A percentile compares a stretch with the other conserved stretches of the same genome.
These are phyloP conservation scores for Cucurbita pepo DNA, from an alignment of 306 rosid species.

Conservation along the genomic window DNA sequence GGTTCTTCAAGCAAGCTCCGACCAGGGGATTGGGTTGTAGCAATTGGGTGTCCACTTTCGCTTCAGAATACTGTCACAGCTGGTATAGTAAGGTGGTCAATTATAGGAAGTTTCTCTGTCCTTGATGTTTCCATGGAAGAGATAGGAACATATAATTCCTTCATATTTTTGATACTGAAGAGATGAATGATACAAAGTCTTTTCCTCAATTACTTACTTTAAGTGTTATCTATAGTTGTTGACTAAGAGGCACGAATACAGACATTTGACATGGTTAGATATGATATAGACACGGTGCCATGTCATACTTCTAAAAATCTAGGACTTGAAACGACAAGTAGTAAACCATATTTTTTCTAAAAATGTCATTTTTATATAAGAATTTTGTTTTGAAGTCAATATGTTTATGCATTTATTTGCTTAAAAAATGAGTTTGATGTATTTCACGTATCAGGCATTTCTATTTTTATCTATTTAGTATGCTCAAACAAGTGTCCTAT, in stretches of 20 bases:
- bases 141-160: neutral
- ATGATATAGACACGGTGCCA: too few relatives aligned
- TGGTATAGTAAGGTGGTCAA: constrained; percentile 72
- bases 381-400: too few relatives aligned
- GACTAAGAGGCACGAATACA: neutral
- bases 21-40: constrained; percentile 90
- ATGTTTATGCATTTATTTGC: neutral
- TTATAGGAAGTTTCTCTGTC: neutral
- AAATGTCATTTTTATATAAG: too few relatives aligned
- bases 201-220: neutral
- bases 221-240: neutral
- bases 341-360: too few relatives aligned
- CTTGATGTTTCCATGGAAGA: neutral
- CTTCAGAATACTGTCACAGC: constrained; percentile 89
- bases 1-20: constrained; percentile 72
- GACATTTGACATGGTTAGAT: too few relatives aligned
- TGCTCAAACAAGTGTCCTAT: neutral
- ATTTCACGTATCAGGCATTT: neutral
- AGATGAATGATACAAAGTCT: neutral
- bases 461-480: neutral
- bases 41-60: constrained; percentile 79
- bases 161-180: neutral
- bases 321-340: too few relatives aligned
- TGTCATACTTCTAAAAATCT: too few relatives aligned
- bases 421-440: neutral